These are phyloP conservation scores for Dictyostelium brefeldianum DNA, from an alignment of 78 protist genomes.

Conservation along the genomic window DNA sequence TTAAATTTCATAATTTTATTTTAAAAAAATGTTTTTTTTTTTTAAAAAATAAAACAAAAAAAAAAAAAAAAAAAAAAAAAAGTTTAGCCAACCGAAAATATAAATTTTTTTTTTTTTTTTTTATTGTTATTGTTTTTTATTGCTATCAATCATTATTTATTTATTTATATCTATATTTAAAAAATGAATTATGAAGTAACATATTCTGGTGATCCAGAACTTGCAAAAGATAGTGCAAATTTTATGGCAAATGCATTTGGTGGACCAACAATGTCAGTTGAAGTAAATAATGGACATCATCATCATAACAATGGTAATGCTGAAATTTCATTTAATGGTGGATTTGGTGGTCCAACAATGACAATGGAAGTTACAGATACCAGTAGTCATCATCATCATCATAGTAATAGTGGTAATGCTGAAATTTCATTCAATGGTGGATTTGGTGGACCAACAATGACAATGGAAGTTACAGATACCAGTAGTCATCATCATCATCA, in stretches of 20 bases:
- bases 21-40: too few species aligned
- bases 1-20: too few species aligned
- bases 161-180: neutral
- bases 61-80: too few species aligned
- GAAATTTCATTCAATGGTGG: slow-evolving; percentile 16
- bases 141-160: too few species aligned
- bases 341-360: slow-evolving; percentile 13
- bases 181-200: slow-evolving; percentile 5
- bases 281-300: neutral
- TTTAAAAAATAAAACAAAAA: too few species aligned
- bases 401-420: slow-evolving; percentile 10
- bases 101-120: too few species aligned
- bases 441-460: slow-evolving; percentile 14
- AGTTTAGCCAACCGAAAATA: too few species aligned
- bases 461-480: slow-evolving; percentile 12
- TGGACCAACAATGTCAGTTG: neutral
- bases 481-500: slow-evolving; percentile 19
- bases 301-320: slow-evolving; percentile 11
- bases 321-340: slow-evolving; percentile 13
- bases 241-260: neutral
- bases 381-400: neutral
- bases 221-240: slow-evolving; percentile 26
- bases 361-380: slow-evolving; percentile 17
- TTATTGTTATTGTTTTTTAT: too few species aligned
- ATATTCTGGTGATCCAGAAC: slow-evolving; percentile 18